phyloP scores from a whole-genome alignment of 331 rosid species.

The Spiraea crenata region DNA sequence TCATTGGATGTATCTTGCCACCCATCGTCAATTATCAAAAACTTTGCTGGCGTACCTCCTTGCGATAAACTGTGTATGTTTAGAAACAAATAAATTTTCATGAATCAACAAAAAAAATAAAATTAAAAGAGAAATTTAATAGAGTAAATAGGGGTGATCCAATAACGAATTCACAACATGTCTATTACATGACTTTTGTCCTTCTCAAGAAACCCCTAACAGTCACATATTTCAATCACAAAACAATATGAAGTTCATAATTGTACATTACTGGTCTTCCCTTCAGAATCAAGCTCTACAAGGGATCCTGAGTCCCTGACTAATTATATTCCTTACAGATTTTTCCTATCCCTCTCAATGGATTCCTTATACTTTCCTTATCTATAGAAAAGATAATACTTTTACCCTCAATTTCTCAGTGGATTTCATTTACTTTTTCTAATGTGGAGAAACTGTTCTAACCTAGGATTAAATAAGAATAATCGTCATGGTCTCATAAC shows the following conservation, averaged over 20 bases:
- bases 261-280: too few species aligned
- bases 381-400: background rate
- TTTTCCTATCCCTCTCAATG: background rate
- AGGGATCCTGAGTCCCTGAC: background rate
- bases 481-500: background rate
- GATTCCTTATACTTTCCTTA: background rate
- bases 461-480: background rate
- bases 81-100: background rate
- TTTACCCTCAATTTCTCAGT: background rate
- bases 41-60: constrained; percentile 47
- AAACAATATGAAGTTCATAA: background rate
- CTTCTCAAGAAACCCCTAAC: background rate
- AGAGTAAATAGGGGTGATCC: background rate
- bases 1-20: constrained; percentile 44
- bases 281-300: background rate
- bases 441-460: too few species aligned
- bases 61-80: constrained; percentile 31
- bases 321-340: background rate
- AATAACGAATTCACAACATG: background rate
- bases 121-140: background rate
- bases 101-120: background rate
- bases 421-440: too few species aligned
- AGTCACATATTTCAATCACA: background rate
- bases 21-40: constrained; percentile 40
- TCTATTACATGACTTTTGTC: background rate